These are phyloP conservation scores for Linnemannia exigua DNA, from an alignment of 192 early-diverging fungal species.

Conservation along the genomic window DNA sequence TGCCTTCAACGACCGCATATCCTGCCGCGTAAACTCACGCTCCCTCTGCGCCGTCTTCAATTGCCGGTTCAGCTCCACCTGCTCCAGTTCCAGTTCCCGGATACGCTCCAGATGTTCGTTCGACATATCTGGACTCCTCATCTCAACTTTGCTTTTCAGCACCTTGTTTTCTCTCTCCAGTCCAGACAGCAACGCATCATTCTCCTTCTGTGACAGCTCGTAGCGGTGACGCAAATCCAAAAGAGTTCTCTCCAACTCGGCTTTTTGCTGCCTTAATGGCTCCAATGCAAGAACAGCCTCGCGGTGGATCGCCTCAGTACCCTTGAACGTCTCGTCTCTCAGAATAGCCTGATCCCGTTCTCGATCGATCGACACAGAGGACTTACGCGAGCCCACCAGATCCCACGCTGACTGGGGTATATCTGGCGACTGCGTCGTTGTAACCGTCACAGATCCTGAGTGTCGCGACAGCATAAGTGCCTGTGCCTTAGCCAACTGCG, in stretches of 20 bases:
- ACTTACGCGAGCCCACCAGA: not conserved
- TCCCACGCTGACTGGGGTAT: not conserved
- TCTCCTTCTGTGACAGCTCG: slow-evolving; percentile 44
- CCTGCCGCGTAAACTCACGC: slow-evolving; percentile 44
- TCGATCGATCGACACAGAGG: not conserved
- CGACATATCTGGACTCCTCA: slow-evolving; percentile 39
- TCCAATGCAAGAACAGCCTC: slow-evolving; percentile 47
- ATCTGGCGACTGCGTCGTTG: not conserved
- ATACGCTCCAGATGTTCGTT: slow-evolving; percentile 47
- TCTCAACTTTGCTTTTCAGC: slow-evolving; percentile 16
- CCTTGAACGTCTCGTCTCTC: slow-evolving; percentile 28
- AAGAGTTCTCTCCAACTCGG: slow-evolving; percentile 44
- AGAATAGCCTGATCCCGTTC: not conserved
- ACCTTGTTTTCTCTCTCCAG: slow-evolving; percentile 41
- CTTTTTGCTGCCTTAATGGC: slow-evolving; percentile 33
- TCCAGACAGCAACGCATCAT: slow-evolving; percentile 33
- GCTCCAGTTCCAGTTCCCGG: slow-evolving; percentile 39
- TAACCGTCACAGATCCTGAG: not conserved
- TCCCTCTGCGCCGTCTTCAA: slow-evolving; percentile 44
- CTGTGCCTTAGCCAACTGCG: slow-evolving; percentile 45
- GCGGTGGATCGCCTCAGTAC: slow-evolving; percentile 34
- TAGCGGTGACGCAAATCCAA: slow-evolving; percentile 46
- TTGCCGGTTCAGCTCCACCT: slow-evolving; percentile 16
- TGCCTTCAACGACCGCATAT: slow-evolving; percentile 39
- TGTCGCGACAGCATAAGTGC: slow-evolving; percentile 28